These are phyloP conservation scores for Cercospora berteroae DNA, from an alignment of 2,329 filamentous ascomycete species.

Conservation along the genomic window DNA sequence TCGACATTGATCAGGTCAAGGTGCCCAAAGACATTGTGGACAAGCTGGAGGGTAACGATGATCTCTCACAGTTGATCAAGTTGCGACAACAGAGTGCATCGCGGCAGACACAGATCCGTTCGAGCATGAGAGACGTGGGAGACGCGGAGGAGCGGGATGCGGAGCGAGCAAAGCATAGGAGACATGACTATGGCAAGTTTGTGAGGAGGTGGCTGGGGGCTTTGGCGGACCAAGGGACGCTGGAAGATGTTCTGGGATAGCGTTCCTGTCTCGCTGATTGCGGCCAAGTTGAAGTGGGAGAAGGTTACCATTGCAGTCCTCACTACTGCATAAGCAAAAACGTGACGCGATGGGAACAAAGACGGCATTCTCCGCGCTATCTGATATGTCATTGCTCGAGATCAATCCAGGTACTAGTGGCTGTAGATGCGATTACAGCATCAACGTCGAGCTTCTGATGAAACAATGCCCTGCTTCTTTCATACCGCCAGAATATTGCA, in stretches of 20 bases:
- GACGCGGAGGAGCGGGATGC: constrained; percentile 49
- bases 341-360: background rate
- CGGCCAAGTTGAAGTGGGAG: background rate
- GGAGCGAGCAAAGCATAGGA: constrained; percentile 54
- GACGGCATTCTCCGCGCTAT: background rate
- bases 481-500: background rate
- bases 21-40: constrained; percentile 30
- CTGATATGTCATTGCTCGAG: background rate
- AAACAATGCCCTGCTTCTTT: background rate
- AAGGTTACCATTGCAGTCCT: background rate
- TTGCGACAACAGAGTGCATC: constrained; percentile 43
- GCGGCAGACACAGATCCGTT: constrained; percentile 40
- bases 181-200: constrained; percentile 61
- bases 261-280: background rate
- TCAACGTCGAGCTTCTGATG: background rate
- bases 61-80: constrained; percentile 36
- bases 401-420: background rate
- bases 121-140: constrained; percentile 23
- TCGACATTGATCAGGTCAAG: constrained; percentile 38
- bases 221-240: constrained; percentile 64
- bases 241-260: constrained; percentile 43
- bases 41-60: constrained; percentile 27
- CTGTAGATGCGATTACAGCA: background rate
- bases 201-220: constrained; percentile 68
- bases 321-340: background rate